Evolutionary conservation across 129 eudicot species (phyloP).

Genomic region (Logfia minima): DNA sequence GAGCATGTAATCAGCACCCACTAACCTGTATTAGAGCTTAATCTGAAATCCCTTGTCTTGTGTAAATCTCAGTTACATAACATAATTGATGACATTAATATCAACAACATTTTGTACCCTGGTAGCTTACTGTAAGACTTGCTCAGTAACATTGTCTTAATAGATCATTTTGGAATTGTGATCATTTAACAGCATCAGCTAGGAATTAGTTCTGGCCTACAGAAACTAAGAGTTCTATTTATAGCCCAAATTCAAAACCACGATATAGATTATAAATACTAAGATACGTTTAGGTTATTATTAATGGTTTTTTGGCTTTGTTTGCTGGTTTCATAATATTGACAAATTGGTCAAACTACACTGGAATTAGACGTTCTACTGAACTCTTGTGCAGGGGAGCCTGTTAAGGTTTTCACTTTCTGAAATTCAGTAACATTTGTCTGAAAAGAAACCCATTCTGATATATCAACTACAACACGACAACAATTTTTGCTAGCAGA

Average conservation of each 20-base stretch:
- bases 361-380: neutral
- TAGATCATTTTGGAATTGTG: neutral
- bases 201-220: neutral
- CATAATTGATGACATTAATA: too few relatives aligned
- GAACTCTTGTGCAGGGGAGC: neutral
- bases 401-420: neutral
- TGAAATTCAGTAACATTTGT: neutral
- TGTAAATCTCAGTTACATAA: too few relatives aligned
- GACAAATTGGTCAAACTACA: neutral
- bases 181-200: neutral
- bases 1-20: too few relatives aligned
- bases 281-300: neutral
- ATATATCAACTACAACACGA: neutral
- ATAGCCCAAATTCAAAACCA: neutral
- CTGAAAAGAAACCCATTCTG: too few relatives aligned
- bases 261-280: neutral
- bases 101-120: too few relatives aligned
- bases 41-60: too few relatives aligned
- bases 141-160: neutral
- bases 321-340: neutral
- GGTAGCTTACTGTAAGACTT: neutral
- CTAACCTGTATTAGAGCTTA: too few relatives aligned
- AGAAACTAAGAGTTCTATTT: neutral
- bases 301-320: neutral
- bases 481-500: constrained; percentile 1